Evolutionary conservation across 2,329 filamentous ascomycete genomes (phyloP), one percentile per base, ranked within the genome.

Genomic region (Curvularia lunata): DNA sequence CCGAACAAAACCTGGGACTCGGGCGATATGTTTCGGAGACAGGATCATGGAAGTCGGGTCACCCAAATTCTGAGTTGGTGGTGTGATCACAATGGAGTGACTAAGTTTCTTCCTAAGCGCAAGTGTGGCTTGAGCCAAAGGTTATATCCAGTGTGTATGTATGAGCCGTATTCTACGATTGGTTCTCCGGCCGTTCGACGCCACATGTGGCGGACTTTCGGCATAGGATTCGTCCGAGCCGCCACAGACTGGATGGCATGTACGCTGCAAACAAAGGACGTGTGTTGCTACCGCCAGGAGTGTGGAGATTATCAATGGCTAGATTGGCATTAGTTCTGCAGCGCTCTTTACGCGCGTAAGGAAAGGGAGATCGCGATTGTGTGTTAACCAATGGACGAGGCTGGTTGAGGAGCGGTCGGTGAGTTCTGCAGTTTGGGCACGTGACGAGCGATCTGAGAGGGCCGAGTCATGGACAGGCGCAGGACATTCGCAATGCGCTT

Each of bases 221-320:
- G 40, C 10, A 30, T 19, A 37, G n/a, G 19, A 19, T 7, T 37
- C 21, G 25, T 28, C 21, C 41, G 49, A 25, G 19, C 10, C 3
- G 9, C 38, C 40, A 46, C 25, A 30, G 38, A n/a, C 12, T 34
- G 32, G 40, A 46, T 38, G n/a, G 23, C 9, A 23, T 8, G n/a
- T 28, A 30, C 27, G 7, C 27, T 30, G 27, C 25, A 27, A 21
- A 34, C 8, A 40, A 7, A 40, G 32, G n/a, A 37, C 9, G 21
- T 38, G 32, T 23, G 25, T 28, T 21, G 43, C 8, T 41, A 12
- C 47, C 43, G 5, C 38, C 30, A 32, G 32, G 25, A 53, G 28
- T 46, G 41, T 32, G 16, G 28, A 52, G 43, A 54, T 32, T 57
- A 57, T 54, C 54, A 57, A 57, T 57, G 23, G 38, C 54, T 50